phyloP scores from a whole-genome alignment of 78 protist genomes.

The Dictyostelium citrinum region DNA sequence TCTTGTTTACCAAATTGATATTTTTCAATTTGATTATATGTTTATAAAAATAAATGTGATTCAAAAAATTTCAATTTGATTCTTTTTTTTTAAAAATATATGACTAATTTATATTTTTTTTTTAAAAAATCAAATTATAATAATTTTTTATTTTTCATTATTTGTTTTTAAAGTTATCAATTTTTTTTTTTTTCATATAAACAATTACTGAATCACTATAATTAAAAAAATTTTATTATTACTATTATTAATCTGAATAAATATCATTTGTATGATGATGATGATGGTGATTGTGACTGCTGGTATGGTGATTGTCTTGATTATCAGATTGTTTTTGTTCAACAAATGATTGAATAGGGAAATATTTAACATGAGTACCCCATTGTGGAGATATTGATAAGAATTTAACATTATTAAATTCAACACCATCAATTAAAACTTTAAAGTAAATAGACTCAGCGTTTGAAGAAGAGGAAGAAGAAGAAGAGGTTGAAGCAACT shows the following conservation, averaged over 20 bases:
- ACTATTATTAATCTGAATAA: neutral
- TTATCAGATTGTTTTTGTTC: neutral
- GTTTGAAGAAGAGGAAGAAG: neutral
- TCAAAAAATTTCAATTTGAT: too few species aligned
- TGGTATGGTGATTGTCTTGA: neutral
- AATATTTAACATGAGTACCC: constrained; percentile 63
- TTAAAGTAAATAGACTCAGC: neutral
- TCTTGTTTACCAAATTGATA: too few species aligned
- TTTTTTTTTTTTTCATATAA: too few species aligned
- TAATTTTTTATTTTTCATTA: too few species aligned
- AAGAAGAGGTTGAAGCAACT: neutral
- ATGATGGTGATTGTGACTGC: neutral
- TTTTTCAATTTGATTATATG: too few species aligned
- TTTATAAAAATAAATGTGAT: too few species aligned
- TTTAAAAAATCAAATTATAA: too few species aligned
- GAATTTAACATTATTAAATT: constrained; percentile 6
- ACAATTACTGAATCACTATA: too few species aligned
- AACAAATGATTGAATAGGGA: constrained; percentile 35
- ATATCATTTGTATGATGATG: neutral
- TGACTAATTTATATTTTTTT: too few species aligned
- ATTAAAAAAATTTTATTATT: too few species aligned
- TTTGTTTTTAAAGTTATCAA: too few species aligned
- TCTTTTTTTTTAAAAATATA: too few species aligned
- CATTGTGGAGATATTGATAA: constrained; percentile 62
- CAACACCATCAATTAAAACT: constrained; percentile 40